phyloP scores from a whole-genome alignment of 129 eudicot genomes.

The Artemisia annua region DNA sequence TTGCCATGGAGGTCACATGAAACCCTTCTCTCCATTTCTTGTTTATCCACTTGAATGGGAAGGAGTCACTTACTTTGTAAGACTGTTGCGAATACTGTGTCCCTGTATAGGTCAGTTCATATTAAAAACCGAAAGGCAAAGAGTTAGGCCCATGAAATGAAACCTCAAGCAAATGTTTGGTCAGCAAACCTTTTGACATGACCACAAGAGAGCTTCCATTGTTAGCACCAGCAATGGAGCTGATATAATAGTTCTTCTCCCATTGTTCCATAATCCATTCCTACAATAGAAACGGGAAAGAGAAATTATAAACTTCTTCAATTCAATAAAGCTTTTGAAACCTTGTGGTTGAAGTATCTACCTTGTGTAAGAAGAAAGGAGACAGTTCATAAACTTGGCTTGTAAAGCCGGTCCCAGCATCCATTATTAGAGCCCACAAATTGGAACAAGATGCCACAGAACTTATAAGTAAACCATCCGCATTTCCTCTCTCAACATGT shows the following conservation, averaged over 20 bases:
- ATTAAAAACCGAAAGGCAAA: background rate
- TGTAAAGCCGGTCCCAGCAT: constrained; percentile 82
- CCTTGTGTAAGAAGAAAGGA: constrained; percentile 84
- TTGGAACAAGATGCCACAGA: constrained; percentile 77
- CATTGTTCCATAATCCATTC: constrained; percentile 97
- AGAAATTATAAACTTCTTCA: background rate
- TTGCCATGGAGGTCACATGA: constrained; percentile 89
- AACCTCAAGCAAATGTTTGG: background rate
- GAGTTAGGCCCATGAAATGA: background rate
- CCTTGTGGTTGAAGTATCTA: constrained; percentile 8
- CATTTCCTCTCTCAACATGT: constrained; percentile 76
- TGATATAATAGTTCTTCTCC: constrained; percentile 85
- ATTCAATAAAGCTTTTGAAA: too few relatives aligned
- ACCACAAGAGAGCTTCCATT: constrained; percentile 88
- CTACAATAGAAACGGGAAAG: constrained; percentile 30
- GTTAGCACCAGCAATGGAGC: constrained; percentile 74
- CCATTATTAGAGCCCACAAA: constrained; percentile 88
- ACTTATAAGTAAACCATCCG: constrained; percentile 72
- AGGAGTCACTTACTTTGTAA: constrained; percentile 81
- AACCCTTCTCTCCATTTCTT: constrained; percentile 91
- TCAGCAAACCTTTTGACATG: constrained; percentile 76
- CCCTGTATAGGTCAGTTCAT: constrained; percentile 41
- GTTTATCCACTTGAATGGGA: constrained; percentile 88
- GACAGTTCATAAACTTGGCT: constrained; percentile 77
- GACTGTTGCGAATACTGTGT: constrained; percentile 77